Evolutionary conservation across 106 monocot genomes (phyloP).

Genomic region (Chionographis japonica): DNA sequence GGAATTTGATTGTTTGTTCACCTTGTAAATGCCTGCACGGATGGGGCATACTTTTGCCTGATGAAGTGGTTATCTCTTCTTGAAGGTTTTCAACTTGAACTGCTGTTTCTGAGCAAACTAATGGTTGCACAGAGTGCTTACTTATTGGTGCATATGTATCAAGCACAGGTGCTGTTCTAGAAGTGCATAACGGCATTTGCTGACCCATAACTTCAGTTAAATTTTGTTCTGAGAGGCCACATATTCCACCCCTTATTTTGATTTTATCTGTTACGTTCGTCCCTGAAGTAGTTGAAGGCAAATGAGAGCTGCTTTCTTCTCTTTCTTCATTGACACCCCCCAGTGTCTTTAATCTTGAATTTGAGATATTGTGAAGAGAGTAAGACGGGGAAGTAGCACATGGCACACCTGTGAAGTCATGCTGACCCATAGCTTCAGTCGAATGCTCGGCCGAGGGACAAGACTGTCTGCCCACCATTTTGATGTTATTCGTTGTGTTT

Average conservation of each 20-base stretch:
- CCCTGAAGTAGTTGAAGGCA: conserved; percentile 7
- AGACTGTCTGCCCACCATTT: background rate
- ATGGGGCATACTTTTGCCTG: background rate
- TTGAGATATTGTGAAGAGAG: background rate
- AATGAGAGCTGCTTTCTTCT: conserved; percentile 7
- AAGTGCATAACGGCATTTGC: background rate
- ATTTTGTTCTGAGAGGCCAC: conserved; percentile 6
- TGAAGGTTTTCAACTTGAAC: background rate
- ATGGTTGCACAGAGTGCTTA: background rate
- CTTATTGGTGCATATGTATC: background rate
- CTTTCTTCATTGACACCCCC: conserved; percentile 1
- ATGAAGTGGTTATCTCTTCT: background rate
- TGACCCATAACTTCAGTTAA: background rate
- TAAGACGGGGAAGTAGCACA: background rate
- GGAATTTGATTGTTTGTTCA: background rate
- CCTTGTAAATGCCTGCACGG: background rate
- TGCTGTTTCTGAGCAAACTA: background rate
- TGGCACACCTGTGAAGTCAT: background rate
- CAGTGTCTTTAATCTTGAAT: background rate
- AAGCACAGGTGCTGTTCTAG: background rate
- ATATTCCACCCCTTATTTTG: conserved; percentile 1
- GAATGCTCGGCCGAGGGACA: background rate
- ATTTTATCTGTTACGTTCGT: conserved; percentile 6
- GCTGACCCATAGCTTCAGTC: background rate
- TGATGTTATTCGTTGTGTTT: background rate